Percentiles rank a stretch among this genome's conserved stretches.
These are phyloP conservation scores for Pelargonium australe DNA, from an alignment of 441 rosid species.

Conservation along the genomic window DNA sequence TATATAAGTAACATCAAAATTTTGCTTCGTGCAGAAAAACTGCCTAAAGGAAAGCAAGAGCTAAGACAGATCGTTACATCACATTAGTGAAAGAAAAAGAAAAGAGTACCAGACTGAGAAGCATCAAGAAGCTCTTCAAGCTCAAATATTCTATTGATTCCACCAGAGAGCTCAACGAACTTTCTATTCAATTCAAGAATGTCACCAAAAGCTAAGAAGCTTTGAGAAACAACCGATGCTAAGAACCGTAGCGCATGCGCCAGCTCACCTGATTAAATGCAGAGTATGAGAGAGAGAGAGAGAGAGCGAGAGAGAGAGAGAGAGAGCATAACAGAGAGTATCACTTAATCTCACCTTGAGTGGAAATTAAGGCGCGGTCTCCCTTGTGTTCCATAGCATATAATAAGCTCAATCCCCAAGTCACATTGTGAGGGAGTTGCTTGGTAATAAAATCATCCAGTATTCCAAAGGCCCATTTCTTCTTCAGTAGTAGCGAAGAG, in stretches of 20 bases:
- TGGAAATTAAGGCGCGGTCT: constrained; percentile 73
- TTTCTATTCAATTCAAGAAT: constrained; percentile 92
- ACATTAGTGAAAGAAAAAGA: constrained; percentile 6
- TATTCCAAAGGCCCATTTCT: constrained; percentile 91
- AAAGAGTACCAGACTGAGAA: constrained; percentile 65
- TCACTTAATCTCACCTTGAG: constrained; percentile 58
- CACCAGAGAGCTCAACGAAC: constrained; percentile 90
- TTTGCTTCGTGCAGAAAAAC: neutral
- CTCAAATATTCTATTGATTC: constrained; percentile 90
- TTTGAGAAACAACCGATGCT: constrained; percentile 98
- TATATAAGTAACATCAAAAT: neutral
- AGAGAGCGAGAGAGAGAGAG: neutral
- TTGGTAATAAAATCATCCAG: constrained; percentile 97
- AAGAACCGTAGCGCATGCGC: constrained; percentile 98
- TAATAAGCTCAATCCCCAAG: constrained; percentile 96
- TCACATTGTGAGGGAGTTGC: constrained; percentile 98
- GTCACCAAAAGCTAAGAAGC: constrained; percentile 98
- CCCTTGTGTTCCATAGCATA: constrained; percentile 96
- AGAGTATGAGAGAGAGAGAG: constrained; percentile 15
- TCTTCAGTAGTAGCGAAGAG: constrained; percentile 69
- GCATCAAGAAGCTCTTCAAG: constrained; percentile 94
- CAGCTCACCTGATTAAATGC: constrained; percentile 66
- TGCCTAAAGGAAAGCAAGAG: constrained; percentile 6
- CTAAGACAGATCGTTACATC: neutral
- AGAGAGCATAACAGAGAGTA: neutral